Percentiles rank a stretch among this genome's conserved stretches.
Conservation (phyloP, 257 asterid genomes). For the Echites panduratus region DNA sequence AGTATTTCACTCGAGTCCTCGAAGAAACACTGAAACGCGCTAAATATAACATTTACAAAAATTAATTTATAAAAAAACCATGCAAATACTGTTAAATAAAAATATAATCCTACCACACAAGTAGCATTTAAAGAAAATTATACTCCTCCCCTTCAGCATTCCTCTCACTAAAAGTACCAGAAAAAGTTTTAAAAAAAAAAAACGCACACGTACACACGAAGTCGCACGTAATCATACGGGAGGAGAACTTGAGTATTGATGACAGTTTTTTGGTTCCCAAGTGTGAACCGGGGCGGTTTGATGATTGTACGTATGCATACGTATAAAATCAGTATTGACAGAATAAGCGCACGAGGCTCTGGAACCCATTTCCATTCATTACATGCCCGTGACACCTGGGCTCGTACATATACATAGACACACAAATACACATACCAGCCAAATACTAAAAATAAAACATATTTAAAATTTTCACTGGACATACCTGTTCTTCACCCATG, state of each 20-base stretch:
- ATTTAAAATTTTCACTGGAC: not conserved
- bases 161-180: not conserved
- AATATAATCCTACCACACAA: too few relatives aligned
- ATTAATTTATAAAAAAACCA: too few relatives aligned
- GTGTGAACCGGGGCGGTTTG: not conserved
- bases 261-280: not conserved
- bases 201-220: not conserved
- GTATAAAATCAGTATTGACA: not conserved
- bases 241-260: not conserved
- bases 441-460: not conserved
- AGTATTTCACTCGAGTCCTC: too few relatives aligned
- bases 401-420: not conserved
- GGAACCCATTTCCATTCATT: not conserved
- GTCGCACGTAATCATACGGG: not conserved
- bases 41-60: too few relatives aligned
- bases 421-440: not conserved
- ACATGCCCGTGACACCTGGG: not conserved
- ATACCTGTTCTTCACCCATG: slow-evolving; percentile 96
- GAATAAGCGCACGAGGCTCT: not conserved
- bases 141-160: too few relatives aligned
- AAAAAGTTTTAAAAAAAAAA: not conserved
- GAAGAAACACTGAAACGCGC: too few relatives aligned
- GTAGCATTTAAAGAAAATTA: too few relatives aligned
- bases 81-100: too few relatives aligned
- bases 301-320: not conserved